Conservation (phyloP, 176 grass and related monocot species). For the Eragrostis nindensis region DNA sequence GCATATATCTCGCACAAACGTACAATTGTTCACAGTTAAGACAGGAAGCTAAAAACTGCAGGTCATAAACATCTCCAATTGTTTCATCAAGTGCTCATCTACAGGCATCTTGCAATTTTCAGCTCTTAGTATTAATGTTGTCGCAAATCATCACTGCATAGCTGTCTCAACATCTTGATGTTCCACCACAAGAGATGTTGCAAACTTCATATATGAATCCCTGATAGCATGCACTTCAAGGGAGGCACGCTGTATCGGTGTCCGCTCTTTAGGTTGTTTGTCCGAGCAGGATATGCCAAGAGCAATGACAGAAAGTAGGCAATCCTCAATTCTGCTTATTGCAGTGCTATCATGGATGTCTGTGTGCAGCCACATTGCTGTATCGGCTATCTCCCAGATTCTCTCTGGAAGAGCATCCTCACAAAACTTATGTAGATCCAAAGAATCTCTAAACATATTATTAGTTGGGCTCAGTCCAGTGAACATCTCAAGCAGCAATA, state of each 20-base stretch:
- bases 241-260: background rate
- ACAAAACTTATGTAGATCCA: background rate
- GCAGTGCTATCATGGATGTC: background rate
- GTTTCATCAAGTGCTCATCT: too few species aligned
- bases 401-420: background rate
- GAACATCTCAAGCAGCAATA: conserved; percentile 48
- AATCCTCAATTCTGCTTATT: background rate
- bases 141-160: too few species aligned
- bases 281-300: conserved; percentile 41
- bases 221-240: conserved; percentile 22
- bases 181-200: background rate
- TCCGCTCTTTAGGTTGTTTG: background rate
- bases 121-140: background rate
- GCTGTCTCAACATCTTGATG: background rate
- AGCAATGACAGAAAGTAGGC: background rate
- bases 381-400: conserved; percentile 26
- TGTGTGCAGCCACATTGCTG: conserved; percentile 15
- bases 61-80: too few species aligned
- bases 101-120: too few species aligned
- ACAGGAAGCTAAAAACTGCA: too few species aligned
- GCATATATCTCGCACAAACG: too few species aligned
- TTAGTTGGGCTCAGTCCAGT: background rate
- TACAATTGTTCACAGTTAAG: too few species aligned
- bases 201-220: background rate
- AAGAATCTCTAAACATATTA: conserved; percentile 1